Evolutionary conservation across 2,329 filamentous ascomycete genomes (phyloP).

Genomic region (Penicillium italicum): DNA sequence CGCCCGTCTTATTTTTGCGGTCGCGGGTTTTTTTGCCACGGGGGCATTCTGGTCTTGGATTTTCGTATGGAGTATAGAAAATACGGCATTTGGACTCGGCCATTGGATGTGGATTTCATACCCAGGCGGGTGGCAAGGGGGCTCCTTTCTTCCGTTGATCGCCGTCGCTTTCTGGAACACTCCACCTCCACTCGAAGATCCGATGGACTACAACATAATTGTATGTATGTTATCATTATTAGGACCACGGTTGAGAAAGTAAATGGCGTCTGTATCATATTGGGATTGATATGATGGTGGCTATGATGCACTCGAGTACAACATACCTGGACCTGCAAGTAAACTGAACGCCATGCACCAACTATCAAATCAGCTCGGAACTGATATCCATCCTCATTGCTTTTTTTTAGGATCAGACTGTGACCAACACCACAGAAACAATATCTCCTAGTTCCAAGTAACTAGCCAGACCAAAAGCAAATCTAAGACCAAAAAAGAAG

Average conservation of each 20-base stretch:
- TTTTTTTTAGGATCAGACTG: neutral
- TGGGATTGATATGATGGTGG: neutral
- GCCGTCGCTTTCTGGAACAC: conserved; percentile 3
- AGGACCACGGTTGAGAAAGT: too few relatives aligned
- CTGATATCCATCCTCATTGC: neutral
- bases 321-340: neutral
- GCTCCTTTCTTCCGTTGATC: neutral
- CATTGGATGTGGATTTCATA: neutral
- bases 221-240: neutral
- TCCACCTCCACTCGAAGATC: neutral
- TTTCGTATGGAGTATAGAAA: neutral
- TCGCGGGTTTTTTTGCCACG: neutral
- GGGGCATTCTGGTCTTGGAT: neutral
- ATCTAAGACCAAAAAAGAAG: neutral
- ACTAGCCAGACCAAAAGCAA: conserved; percentile 1
- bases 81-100: neutral
- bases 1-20: neutral
- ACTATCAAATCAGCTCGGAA: neutral
- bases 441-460: neutral
- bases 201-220: neutral
- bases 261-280: neutral
- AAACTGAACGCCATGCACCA: neutral
- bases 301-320: neutral
- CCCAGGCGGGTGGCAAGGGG: conserved; percentile 3
- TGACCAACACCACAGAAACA: neutral